Conservation (phyloP, 768 basidiomycete genomes). For the Mycena pura region DNA sequence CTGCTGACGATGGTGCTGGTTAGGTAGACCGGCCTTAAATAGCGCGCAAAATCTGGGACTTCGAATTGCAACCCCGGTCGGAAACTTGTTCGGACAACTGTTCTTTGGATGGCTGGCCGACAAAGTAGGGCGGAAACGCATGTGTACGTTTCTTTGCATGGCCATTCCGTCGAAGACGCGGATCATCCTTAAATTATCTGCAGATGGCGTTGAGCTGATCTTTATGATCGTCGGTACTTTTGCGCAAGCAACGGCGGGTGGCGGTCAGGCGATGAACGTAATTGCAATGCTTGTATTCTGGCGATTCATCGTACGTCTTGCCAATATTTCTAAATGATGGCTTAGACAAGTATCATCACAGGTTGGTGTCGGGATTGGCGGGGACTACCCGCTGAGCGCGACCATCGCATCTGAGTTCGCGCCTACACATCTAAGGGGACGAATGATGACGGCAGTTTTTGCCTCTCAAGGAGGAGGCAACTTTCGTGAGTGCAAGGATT, state of each 20-base stretch:
- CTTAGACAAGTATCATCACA: neutral
- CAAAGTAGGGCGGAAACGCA: slow-evolving; percentile 75
- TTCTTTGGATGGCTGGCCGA: slow-evolving; percentile 85
- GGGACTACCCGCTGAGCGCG: slow-evolving; percentile 86
- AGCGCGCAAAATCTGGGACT: slow-evolving; percentile 34
- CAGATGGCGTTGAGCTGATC: slow-evolving; percentile 77
- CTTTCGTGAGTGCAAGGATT: slow-evolving; percentile 54
- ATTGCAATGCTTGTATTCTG: slow-evolving; percentile 81
- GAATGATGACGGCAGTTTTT: slow-evolving; percentile 93
- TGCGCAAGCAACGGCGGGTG: slow-evolving; percentile 77
- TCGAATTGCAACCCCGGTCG: slow-evolving; percentile 71
- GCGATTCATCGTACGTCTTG: slow-evolving; percentile 69
- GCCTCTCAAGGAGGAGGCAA: slow-evolving; percentile 89
- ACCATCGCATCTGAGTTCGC: slow-evolving; percentile 93
- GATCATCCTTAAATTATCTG: neutral
- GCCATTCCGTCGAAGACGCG: neutral
- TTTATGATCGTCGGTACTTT: slow-evolving; percentile 85
- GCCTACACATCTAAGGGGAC: slow-evolving; percentile 73
- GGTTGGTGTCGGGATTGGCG: slow-evolving; percentile 70
- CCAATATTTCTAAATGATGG: neutral
- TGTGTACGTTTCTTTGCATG: slow-evolving; percentile 61
- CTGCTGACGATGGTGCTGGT: neutral
- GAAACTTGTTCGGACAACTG: slow-evolving; percentile 78
- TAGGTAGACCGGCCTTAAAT: neutral
- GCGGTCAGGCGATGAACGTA: slow-evolving; percentile 69